These are phyloP conservation scores for Penicillium longicatenatum DNA, from an alignment of 495 filamentous ascomycete species.

Conservation along the genomic window DNA sequence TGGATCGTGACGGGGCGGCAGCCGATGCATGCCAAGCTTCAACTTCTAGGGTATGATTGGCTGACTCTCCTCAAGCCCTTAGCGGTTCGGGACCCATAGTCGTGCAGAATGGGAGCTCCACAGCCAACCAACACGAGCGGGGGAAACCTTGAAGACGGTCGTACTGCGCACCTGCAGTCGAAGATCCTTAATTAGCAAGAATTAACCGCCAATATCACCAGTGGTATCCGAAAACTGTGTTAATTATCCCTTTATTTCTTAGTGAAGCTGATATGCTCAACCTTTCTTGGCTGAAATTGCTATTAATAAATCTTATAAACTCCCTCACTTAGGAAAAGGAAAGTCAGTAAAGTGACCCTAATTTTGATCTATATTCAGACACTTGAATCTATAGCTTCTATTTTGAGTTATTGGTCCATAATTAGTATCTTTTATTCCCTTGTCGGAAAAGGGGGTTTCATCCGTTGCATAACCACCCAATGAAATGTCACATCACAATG, in stretches of 20 bases:
- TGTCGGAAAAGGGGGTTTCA: not conserved
- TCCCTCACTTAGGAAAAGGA: not conserved
- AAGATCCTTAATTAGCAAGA: slow-evolving; percentile 34
- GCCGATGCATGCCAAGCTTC: slow-evolving; percentile 21
- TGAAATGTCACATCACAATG: not conserved
- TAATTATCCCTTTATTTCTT: slow-evolving; percentile 3
- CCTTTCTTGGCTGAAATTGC: not conserved
- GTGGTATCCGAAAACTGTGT: not conserved
- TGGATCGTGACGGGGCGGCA: slow-evolving; percentile 13
- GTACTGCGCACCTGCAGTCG: too few species aligned
- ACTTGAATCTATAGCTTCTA: not conserved
- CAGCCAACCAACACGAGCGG: slow-evolving; percentile 1
- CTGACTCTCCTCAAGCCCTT: not conserved
- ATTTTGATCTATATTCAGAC: not conserved
- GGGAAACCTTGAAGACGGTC: not conserved
- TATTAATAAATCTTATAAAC: not conserved
- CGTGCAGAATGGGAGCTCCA: slow-evolving; percentile 1
- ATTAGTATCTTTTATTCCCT: not conserved
- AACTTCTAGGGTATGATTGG: slow-evolving; percentile 7
- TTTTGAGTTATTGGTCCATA: not conserved
- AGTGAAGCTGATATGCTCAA: not conserved
- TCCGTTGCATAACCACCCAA: not conserved
- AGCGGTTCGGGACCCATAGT: slow-evolving; percentile 1
- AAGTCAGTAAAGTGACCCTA: not conserved
- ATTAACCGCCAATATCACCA: slow-evolving; percentile 25